Base-by-base conservation (phyloP, 2,329 filamentous ascomycete genomes). In the Aureobasidium sp. region DNA sequence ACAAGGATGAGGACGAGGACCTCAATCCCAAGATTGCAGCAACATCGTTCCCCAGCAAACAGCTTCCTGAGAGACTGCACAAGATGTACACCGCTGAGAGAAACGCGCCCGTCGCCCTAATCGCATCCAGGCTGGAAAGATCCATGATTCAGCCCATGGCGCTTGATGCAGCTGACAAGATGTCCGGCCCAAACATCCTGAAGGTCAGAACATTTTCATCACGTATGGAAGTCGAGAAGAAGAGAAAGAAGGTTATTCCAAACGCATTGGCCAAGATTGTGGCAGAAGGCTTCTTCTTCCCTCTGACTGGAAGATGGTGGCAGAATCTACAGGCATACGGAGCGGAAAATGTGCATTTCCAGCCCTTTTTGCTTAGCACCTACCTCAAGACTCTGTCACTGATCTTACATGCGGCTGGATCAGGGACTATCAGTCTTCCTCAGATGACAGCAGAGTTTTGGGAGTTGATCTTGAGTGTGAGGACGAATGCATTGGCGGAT, bases 181-280 rank as follows among this genome's bases (percentile, higher is more conserved):
- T 85, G 7, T 87, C 88, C 0, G 91, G 93, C 0, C 92, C 94
- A 0, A 85, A 91, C 66, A 83, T 88, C 6, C 83, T 99, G 49
- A 97, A 97, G 76, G 83, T 97, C 27, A 86, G 90, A 32, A 96
- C 88, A 2, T 96, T 97, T 74, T 93, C 88, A 11, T 90, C 89
- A 0, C 85, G 89, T 21, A 85, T 92, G 72, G 80, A 84, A 62
- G 81, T 86, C 21, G 82, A 88, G 68, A 82, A 82, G 64, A 78
- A 82, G 64, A 78, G 82, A 53, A 81, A 78, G 53, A 79, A 79
- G 61, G 79, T 85, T 3, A 87, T 88, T 14, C 82, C 88, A 10
- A 96, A 96, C 70, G 86, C 86, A 9, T 85, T 96, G 0, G 88
- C 92, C 42, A 84, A 86, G 55, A 78, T 96, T 30, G 84, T 97